These are phyloP conservation scores for Endothia cerciana DNA, from an alignment of 2,329 filamentous ascomycete species.

Conservation along the genomic window DNA sequence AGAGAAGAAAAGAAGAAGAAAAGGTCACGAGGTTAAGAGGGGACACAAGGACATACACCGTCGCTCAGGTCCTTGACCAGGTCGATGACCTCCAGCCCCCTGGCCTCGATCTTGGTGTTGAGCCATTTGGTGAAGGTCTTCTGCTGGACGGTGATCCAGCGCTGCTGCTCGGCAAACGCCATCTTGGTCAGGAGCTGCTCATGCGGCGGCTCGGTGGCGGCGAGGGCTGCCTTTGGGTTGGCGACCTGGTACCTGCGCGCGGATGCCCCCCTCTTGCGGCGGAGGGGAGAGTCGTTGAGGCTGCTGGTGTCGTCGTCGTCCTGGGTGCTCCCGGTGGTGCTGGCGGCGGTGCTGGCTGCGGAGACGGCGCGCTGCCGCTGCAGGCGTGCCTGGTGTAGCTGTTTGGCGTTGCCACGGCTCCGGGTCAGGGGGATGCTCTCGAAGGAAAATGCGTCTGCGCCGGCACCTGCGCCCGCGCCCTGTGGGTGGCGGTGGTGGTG, in stretches of 20 bases:
- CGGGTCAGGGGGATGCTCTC: constrained; percentile 37
- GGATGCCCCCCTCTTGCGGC: constrained; percentile 28
- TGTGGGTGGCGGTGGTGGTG: constrained; percentile 1
- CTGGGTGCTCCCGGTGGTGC: constrained; percentile 37
- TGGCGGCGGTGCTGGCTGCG: constrained; percentile 43
- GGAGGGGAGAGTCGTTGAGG: constrained; percentile 32
- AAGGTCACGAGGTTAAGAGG: not conserved
- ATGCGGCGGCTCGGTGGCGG: constrained; percentile 50
- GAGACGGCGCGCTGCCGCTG: constrained; percentile 40
- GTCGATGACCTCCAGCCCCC: constrained; percentile 81
- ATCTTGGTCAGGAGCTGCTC: constrained; percentile 60
- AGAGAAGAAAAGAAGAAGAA: not conserved
- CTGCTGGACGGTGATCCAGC: constrained; percentile 83
- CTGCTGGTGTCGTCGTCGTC: constrained; percentile 35
- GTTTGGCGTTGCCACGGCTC: constrained; percentile 51
- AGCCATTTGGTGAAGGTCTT: constrained; percentile 99
- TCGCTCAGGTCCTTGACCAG: constrained; percentile 89
- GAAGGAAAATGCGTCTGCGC: constrained; percentile 16
- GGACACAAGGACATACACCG: constrained; percentile 67
- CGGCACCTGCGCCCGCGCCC: no score
- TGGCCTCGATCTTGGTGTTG: constrained; percentile 87
- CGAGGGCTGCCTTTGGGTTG: constrained; percentile 40
- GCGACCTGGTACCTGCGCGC: constrained; percentile 33
- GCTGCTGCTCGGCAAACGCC: constrained; percentile 67
- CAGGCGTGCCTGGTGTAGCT: constrained; percentile 53